phyloP scores from a whole-genome alignment of 2,329 filamentous ascomycete genomes.

The Xylaria sp. region DNA sequence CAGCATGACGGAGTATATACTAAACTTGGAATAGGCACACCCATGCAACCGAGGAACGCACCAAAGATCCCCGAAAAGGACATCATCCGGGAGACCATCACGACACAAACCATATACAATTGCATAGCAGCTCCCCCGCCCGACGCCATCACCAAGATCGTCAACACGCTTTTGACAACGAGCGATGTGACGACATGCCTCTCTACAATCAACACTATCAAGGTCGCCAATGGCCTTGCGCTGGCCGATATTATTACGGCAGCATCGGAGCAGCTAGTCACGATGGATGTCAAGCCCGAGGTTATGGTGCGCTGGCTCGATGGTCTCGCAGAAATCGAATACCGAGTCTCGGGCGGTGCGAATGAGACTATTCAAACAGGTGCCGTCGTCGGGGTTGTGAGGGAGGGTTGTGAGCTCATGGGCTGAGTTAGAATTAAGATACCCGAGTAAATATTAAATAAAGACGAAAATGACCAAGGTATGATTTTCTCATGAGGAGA shows the following conservation, averaged over 20 bases:
- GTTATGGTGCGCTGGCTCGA: conserved; percentile 93
- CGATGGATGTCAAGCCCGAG: conserved; percentile 84
- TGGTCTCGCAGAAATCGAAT: conserved; percentile 92
- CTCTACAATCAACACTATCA: conserved; percentile 87
- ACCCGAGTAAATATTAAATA: conserved; percentile 21
- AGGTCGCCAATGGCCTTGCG: conserved; percentile 85
- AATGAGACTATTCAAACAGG: conserved; percentile 92
- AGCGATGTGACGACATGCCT: conserved; percentile 91
- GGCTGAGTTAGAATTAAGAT: conserved; percentile 40
- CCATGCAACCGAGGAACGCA: conserved; percentile 69
- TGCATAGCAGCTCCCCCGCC: conserved; percentile 97
- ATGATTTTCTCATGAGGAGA: background rate
- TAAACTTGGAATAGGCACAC: conserved; percentile 64
- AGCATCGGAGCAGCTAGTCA: conserved; percentile 82
- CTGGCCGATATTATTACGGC: conserved; percentile 93
- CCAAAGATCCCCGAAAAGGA: conserved; percentile 71
- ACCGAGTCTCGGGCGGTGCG: conserved; percentile 86
- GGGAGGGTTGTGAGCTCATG: conserved; percentile 83
- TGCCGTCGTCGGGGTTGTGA: conserved; percentile 87
- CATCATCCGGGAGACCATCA: conserved; percentile 79
- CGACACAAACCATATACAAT: conserved; percentile 95
- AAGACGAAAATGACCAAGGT: background rate
- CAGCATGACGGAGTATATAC: background rate
- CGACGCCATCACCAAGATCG: conserved; percentile 84
- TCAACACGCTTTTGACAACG: conserved; percentile 83